phyloP scores from a whole-genome alignment of 2,329 filamentous ascomycete species.

The Triangularia setosa region DNA sequence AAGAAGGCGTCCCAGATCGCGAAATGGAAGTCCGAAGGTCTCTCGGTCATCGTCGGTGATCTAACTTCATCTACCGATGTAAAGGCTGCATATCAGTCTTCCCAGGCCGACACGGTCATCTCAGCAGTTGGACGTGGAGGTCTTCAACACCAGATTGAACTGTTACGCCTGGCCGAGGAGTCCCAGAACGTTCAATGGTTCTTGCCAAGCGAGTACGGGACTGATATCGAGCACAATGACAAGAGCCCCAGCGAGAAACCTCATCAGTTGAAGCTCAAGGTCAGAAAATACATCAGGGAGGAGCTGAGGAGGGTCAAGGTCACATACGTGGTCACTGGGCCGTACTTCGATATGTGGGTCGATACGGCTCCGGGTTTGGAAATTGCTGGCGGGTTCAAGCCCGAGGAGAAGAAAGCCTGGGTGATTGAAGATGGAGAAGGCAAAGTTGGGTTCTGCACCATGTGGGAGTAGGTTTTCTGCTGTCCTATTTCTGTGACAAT shows the following conservation, averaged over 20 bases:
- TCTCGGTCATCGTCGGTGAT: slow-evolving; percentile 54
- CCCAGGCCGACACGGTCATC: slow-evolving; percentile 60
- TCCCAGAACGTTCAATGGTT: slow-evolving; percentile 56
- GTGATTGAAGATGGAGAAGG: slow-evolving; percentile 60
- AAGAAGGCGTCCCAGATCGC: slow-evolving; percentile 46
- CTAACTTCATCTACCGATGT: slow-evolving; percentile 50
- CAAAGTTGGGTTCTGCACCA: slow-evolving; percentile 64
- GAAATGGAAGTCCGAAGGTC: slow-evolving; percentile 41
- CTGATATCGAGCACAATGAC: slow-evolving; percentile 57
- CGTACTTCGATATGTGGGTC: slow-evolving; percentile 63
- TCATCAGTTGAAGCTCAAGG: slow-evolving; percentile 66
- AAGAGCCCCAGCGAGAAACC: slow-evolving; percentile 58
- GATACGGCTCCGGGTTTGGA: slow-evolving; percentile 34
- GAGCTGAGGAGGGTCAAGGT: slow-evolving; percentile 52
- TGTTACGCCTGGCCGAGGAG: slow-evolving; percentile 57
- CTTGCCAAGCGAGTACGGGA: slow-evolving; percentile 65
- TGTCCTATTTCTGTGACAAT: background rate
- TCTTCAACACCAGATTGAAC: slow-evolving; percentile 56
- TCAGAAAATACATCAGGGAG: slow-evolving; percentile 57
- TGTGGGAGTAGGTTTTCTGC: slow-evolving; percentile 57
- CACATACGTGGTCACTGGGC: slow-evolving; percentile 67
- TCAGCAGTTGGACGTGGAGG: slow-evolving; percentile 62
- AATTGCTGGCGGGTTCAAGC: slow-evolving; percentile 56
- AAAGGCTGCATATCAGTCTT: slow-evolving; percentile 45
- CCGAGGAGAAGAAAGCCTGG: slow-evolving; percentile 52